Percentiles rank a stretch among this genome's conserved stretches.
These are phyloP conservation scores for Hysterangium stoloniferum DNA, from an alignment of 768 basidiomycete species.

Conservation along the genomic window DNA sequence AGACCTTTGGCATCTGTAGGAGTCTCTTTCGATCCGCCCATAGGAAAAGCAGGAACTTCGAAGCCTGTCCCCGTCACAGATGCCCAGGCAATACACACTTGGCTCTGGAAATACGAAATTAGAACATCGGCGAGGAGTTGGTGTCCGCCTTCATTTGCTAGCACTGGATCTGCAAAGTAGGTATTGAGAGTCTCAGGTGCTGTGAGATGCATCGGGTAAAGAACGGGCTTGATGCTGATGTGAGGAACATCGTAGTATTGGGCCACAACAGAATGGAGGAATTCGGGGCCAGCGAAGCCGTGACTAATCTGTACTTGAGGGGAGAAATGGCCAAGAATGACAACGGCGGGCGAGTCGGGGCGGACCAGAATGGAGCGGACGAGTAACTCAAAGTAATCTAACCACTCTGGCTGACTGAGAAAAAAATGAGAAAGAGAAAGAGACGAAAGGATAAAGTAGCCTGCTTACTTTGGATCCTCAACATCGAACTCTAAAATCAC, in stretches of 20 bases:
- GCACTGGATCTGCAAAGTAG: conserved; percentile 77
- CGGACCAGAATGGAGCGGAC: conserved; percentile 87
- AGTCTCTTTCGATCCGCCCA: conserved; percentile 30
- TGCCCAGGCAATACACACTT: conserved; percentile 82
- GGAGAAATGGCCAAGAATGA: conserved; percentile 93
- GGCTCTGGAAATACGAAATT: conserved; percentile 81
- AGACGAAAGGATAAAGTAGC: neutral
- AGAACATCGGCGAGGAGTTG: conserved; percentile 87
- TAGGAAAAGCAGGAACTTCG: conserved; percentile 43
- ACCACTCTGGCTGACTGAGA: conserved; percentile 55
- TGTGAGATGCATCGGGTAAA: conserved; percentile 77
- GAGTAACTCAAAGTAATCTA: conserved; percentile 87
- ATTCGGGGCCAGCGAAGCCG: conserved; percentile 86
- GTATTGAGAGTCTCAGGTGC: conserved; percentile 56
- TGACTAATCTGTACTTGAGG: conserved; percentile 73
- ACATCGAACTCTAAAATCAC: conserved; percentile 93
- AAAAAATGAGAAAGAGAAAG: neutral
- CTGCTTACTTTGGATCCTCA: conserved; percentile 76
- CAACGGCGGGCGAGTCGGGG: conserved; percentile 83
- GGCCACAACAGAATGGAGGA: conserved; percentile 83
- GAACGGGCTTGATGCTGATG: conserved; percentile 71
- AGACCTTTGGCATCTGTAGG: conserved; percentile 50
- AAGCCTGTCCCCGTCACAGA: conserved; percentile 54
- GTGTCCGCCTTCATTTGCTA: conserved; percentile 77
- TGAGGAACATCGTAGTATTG: conserved; percentile 98